Conservation (phyloP, 148 eudicot species). For the Vaccinium corymbosum region DNA sequence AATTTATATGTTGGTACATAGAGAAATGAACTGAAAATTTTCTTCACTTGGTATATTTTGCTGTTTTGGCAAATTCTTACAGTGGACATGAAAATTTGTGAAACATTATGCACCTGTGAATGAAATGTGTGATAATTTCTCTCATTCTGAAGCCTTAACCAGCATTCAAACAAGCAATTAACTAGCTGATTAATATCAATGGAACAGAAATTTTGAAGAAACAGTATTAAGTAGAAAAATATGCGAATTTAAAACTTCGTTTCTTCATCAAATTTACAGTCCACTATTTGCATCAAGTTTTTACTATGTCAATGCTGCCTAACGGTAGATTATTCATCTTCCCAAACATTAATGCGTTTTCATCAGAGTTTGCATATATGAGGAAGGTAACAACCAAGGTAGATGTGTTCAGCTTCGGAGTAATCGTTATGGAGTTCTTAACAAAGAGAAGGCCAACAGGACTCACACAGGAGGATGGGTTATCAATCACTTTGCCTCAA, state of each 20-base stretch:
- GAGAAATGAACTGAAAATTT: not conserved
- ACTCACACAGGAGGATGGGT: constrained; percentile 44
- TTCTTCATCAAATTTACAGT: not conserved
- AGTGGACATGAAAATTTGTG: not conserved
- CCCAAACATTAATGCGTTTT: not conserved
- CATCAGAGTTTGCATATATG: constrained; percentile 83
- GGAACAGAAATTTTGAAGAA: not conserved
- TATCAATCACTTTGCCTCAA: constrained; percentile 59
- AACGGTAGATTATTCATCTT: constrained; percentile 5
- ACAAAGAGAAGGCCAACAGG: constrained; percentile 73
- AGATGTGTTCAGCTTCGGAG: constrained; percentile 87
- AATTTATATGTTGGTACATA: not conserved
- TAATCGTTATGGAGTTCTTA: constrained; percentile 68
- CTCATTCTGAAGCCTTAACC: not conserved
- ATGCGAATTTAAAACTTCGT: not conserved
- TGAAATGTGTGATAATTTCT: not conserved
- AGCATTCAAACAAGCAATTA: not conserved
- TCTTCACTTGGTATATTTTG: not conserved
- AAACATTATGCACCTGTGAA: not conserved
- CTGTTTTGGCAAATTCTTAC: not conserved
- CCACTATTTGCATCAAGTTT: not conserved
- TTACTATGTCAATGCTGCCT: not conserved
- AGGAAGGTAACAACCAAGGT: constrained; percentile 78
- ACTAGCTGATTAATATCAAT: not conserved
- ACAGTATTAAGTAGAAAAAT: not conserved